These are phyloP conservation scores for Chytriomyces hyalinus DNA, from an alignment of 192 early-diverging fungal genomes.

Conservation along the genomic window DNA sequence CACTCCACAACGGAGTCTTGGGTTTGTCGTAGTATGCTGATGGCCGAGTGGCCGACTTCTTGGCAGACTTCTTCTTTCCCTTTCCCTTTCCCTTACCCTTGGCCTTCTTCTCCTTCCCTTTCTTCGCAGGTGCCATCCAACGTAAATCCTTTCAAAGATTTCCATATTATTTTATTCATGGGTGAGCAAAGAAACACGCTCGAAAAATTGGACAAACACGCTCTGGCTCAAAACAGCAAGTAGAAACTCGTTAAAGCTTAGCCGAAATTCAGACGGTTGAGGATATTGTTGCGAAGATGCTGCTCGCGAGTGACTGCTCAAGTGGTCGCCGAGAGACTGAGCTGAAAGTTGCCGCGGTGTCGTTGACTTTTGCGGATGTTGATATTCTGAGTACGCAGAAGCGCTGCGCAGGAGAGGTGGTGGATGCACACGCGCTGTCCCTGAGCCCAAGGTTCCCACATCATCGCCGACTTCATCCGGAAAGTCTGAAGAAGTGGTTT, in stretches of 20 bases:
- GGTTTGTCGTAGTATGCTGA: constrained; percentile 1
- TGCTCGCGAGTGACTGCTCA: constrained; percentile 2
- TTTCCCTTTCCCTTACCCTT: constrained; percentile 14
- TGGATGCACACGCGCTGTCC: neutral
- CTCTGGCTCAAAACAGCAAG: constrained; percentile 61
- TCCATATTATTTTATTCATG: neutral
- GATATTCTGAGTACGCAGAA: neutral
- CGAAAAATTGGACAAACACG: constrained; percentile 66
- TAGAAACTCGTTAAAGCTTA: constrained; percentile 65
- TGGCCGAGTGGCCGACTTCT: neutral
- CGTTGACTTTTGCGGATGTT: neutral
- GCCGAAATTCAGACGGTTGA: constrained; percentile 35
- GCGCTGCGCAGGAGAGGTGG: neutral
- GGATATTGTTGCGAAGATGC: neutral
- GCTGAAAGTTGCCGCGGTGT: neutral
- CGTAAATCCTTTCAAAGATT: constrained; percentile 11
- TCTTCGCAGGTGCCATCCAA: neutral
- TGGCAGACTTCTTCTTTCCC: neutral
- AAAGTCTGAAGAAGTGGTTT: neutral
- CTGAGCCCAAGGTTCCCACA: neutral
- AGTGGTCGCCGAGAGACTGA: constrained; percentile 5
- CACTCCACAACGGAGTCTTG: neutral
- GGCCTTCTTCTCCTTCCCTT: constrained; percentile 24
- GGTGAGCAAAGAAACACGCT: constrained; percentile 25
- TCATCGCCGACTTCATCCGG: neutral